Conservation (phyloP, 495 filamentous ascomycete genomes). For the Aspergillus conjunctus region DNA sequence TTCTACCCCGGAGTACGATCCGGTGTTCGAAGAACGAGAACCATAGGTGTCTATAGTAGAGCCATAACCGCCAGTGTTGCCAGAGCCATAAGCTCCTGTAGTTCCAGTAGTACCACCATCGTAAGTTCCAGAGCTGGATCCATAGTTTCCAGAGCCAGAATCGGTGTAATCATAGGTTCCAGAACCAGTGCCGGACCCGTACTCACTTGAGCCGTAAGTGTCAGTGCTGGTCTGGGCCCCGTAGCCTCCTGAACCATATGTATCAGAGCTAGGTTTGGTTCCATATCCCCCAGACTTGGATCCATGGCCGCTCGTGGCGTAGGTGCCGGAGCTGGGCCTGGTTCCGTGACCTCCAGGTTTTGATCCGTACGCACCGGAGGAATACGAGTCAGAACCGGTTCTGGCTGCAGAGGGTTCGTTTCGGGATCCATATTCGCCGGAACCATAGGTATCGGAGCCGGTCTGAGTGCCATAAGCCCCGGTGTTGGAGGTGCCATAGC, state of each 20-base stretch:
- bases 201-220: constrained; percentile 12
- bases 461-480: constrained; percentile 24
- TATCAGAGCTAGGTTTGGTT: constrained; percentile 27
- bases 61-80: constrained; percentile 24
- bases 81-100: constrained; percentile 17
- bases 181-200: constrained; percentile 7
- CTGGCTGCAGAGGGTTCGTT: background rate
- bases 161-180: constrained; percentile 4
- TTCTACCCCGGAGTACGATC: background rate
- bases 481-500: constrained; percentile 32
- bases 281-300: constrained; percentile 13
- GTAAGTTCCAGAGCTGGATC: constrained; percentile 16
- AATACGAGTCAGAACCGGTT: constrained; percentile 4
- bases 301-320: constrained; percentile 16
- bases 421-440: constrained; percentile 22
- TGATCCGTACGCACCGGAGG: constrained; percentile 11
- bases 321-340: constrained; percentile 25
- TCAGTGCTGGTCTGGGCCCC: constrained; percentile 17
- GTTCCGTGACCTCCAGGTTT: constrained; percentile 26
- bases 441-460: background rate
- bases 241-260: constrained; percentile 17
- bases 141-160: constrained; percentile 3
- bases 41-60: constrained; percentile 14
- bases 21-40: constrained; percentile 9
- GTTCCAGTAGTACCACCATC: constrained; percentile 9